Evolutionary conservation across 495 filamentous ascomycete genomes (phyloP), one percentile per base, ranked within the genome.

Genomic region (Penicillium goetzii): DNA sequence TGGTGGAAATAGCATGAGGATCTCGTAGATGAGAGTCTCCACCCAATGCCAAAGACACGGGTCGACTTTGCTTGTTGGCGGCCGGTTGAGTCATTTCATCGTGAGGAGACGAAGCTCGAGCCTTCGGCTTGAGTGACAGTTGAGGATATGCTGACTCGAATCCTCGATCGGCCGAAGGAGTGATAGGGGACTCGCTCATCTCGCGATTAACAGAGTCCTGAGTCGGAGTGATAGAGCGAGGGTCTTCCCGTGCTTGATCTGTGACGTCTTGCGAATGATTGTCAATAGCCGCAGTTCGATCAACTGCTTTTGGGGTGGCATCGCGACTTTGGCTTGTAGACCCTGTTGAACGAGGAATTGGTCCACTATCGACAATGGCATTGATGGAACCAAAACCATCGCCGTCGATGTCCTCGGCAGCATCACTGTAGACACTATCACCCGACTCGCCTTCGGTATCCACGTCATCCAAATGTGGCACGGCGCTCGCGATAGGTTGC

Each of bases 351-450:
- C 62, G 64, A 17, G 69, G 66, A 21, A 62, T 64, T 54, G 71
- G 52, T 7, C 68, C 84, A 54, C 83, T 87, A 56, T 93, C 88
- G 2, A 96, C 82, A 47, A 96, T 88, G 30, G 93, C 93, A 76
- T 96, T 86, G 50, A 97, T 86, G 14, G 91, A 96, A 52, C 89
- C 83, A 74, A 93, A 97, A 0, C 89, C 91, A 64, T 88, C 86
- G 6, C 88, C 88, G 43, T 93, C 86, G 0, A 90, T 76, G 58
- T 92, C 90, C 69, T 97, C 93, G 45, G 88, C 88, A 3, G 93
- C 93, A 81, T 97, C 93, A 68, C 91, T 95, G 74, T 94, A 97
- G 52, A 94, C 83, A 73, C 90, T 94, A 33, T 82, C 78, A 28
- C 80, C 79, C 34, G 79, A 81, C n/a, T 87, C 85, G 32, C 80